These are phyloP conservation scores for Symbiodinium natans DNA, from an alignment of 73 alveolate genomes.

Conservation along the genomic window DNA sequence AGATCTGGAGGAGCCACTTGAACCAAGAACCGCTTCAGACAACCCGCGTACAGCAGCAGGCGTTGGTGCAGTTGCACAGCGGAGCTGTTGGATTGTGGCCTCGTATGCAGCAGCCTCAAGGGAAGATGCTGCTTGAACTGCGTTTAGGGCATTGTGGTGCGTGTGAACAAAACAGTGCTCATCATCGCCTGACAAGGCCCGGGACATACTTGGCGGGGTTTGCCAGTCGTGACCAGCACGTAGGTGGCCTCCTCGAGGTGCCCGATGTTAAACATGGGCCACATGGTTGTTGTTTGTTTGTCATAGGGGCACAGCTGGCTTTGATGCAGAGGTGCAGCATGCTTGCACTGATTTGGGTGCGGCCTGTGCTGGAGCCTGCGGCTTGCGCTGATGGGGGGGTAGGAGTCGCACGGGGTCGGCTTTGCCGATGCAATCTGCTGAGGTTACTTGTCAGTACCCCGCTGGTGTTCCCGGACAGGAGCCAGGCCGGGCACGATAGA, in stretches of 20 bases:
- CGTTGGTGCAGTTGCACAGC: neutral
- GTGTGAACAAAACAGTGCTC: neutral
- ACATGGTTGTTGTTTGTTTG: no score
- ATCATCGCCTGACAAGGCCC: neutral
- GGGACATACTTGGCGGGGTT: neutral
- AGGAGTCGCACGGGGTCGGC: neutral
- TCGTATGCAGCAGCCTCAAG: neutral
- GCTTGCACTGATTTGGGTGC: constrained; percentile 4
- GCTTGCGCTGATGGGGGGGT: no score
- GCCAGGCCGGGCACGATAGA: neutral
- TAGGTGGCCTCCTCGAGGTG: neutral
- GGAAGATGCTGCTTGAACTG: neutral
- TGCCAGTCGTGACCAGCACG: neutral
- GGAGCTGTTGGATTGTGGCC: neutral
- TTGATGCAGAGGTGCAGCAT: neutral
- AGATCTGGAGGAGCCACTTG: neutral
- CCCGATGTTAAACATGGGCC: no score
- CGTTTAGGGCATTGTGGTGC: neutral
- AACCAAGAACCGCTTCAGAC: neutral
- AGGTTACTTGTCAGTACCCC: neutral
- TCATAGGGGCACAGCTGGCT: no score
- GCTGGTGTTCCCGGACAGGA: neutral
- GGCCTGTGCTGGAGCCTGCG: neutral
- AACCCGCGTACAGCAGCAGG: no score
- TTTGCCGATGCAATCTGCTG: neutral